Evolutionary conservation across 225 moss, liverwort and hornwort genomes (phyloP).

Genomic region (Takakia lepidozioides): DNA sequence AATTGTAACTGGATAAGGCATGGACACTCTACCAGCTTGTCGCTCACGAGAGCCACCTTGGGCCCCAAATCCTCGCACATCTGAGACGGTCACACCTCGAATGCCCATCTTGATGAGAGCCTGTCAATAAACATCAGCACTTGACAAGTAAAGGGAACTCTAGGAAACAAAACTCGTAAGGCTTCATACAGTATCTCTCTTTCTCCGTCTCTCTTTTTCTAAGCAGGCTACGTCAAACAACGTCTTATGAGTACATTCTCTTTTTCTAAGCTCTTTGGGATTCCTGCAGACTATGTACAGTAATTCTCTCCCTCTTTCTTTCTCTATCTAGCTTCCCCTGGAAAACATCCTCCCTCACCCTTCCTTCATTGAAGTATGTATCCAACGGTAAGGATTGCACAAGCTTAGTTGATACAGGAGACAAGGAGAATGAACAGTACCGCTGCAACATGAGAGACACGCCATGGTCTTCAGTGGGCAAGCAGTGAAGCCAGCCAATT

Average conservation of each 20-base stretch:
- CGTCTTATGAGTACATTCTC: neutral
- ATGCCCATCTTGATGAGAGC: constrained; percentile 64
- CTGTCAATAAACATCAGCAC: constrained; percentile 10
- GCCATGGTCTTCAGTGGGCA: constrained; percentile 37
- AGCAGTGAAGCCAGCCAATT: neutral
- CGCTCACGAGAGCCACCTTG: constrained; percentile 68
- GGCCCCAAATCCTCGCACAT: constrained; percentile 57
- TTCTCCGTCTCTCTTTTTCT: neutral
- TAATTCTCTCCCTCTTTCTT: neutral
- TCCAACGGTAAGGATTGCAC: too few relatives aligned
- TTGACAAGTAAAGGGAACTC: neutral
- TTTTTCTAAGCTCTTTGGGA: neutral
- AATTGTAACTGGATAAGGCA: neutral
- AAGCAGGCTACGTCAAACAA: neutral
- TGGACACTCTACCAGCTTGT: constrained; percentile 36
- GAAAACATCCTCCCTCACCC: neutral
- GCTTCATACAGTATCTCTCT: neutral
- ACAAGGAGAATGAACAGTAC: constrained; percentile 7
- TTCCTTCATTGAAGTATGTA: too few relatives aligned
- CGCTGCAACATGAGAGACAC: constrained; percentile 46
- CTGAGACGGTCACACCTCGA: constrained; percentile 57
- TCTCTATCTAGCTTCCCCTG: neutral
- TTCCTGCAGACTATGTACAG: neutral
- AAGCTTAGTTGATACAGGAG: neutral
- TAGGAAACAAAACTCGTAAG: constrained; percentile 2